Percentiles rank a stretch among this genome's conserved stretches.
phyloP scores from a whole-genome alignment of 2,329 filamentous ascomycete species.

The Didymosphaeria variabile region DNA sequence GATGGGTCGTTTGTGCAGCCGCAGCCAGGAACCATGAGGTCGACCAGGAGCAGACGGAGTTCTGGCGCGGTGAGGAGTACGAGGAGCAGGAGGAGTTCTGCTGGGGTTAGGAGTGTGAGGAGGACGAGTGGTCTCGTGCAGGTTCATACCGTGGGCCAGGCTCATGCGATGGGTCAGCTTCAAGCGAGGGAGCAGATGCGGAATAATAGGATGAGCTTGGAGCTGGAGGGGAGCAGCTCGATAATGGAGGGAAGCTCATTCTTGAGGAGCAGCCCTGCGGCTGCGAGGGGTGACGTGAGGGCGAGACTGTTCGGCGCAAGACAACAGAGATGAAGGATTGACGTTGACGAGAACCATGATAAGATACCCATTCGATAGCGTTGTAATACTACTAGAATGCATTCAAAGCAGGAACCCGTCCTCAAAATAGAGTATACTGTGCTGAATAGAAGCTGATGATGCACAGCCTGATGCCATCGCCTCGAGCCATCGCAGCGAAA shows the following conservation, averaged over 20 bases:
- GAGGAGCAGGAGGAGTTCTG: conserved; percentile 24
- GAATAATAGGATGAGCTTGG: conserved; percentile 39
- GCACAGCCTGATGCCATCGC: too few species aligned
- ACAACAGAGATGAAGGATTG: conserved; percentile 24
- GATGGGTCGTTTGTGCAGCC: conserved; percentile 33
- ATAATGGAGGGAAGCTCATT: conserved; percentile 50
- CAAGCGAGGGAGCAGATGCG: conserved; percentile 12
- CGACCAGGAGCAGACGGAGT: conserved; percentile 30
- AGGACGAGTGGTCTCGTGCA: conserved; percentile 19
- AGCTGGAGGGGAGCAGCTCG: conserved; percentile 47
- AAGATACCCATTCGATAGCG: conserved; percentile 1
- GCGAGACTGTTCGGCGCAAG: conserved; percentile 38
- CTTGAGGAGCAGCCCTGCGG: conserved; percentile 45
- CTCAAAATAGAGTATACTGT: too few species aligned
- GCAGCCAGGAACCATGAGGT: conserved; percentile 28
- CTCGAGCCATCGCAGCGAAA: too few species aligned
- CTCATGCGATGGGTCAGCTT: not conserved
- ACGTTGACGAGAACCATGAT: conserved; percentile 11
- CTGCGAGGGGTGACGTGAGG: conserved; percentile 39
- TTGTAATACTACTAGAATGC: not conserved
- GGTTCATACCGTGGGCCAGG: conserved; percentile 13
- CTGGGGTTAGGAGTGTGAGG: conserved; percentile 19
- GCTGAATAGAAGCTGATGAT: too few species aligned
- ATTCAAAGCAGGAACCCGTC: not conserved
- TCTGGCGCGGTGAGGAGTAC: conserved; percentile 28